A percentile compares a stretch with the other conserved stretches of the same genome.
Evolutionary conservation across 2,329 filamentous ascomycete species (phyloP).

Genomic region (Seiridium unicorne): DNA sequence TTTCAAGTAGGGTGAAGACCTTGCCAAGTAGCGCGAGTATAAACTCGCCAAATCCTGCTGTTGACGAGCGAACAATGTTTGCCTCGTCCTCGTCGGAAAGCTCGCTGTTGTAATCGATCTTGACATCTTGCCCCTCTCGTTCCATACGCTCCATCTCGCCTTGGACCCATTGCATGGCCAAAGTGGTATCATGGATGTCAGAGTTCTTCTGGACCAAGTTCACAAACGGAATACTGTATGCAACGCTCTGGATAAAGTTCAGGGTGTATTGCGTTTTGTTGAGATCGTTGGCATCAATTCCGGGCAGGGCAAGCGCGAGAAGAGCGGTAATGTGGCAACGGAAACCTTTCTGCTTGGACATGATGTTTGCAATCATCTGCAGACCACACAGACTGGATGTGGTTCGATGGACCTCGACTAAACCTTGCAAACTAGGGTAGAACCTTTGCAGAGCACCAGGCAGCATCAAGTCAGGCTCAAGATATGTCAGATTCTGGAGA

Average conservation of each 20-base stretch:
- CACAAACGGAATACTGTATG: conserved; percentile 92
- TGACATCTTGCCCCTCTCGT: conserved; percentile 76
- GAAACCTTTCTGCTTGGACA: conserved; percentile 93
- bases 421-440: conserved; percentile 92
- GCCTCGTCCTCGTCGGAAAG: conserved; percentile 84
- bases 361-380: conserved; percentile 87
- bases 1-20: conserved; percentile 93
- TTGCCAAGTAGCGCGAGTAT: conserved; percentile 86
- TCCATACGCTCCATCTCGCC: conserved; percentile 94
- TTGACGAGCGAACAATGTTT: conserved; percentile 87
- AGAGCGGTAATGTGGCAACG: conserved; percentile 93
- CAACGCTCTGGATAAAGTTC: conserved; percentile 92
- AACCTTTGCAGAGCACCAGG: conserved; percentile 93
- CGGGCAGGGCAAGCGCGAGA: conserved; percentile 87
- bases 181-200: conserved; percentile 67
- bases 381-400: conserved; percentile 89
- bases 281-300: conserved; percentile 95
- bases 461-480: conserved; percentile 88
- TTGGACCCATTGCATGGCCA: conserved; percentile 92
- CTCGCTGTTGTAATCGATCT: conserved; percentile 81
- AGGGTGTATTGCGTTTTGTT: conserved; percentile 95
- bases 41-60: conserved; percentile 91
- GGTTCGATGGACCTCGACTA: conserved; percentile 95
- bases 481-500: conserved; percentile 81
- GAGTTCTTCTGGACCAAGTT: conserved; percentile 71